Conservation (phyloP, 345 rosid genomes). For the Gossypium sturtianum region DNA sequence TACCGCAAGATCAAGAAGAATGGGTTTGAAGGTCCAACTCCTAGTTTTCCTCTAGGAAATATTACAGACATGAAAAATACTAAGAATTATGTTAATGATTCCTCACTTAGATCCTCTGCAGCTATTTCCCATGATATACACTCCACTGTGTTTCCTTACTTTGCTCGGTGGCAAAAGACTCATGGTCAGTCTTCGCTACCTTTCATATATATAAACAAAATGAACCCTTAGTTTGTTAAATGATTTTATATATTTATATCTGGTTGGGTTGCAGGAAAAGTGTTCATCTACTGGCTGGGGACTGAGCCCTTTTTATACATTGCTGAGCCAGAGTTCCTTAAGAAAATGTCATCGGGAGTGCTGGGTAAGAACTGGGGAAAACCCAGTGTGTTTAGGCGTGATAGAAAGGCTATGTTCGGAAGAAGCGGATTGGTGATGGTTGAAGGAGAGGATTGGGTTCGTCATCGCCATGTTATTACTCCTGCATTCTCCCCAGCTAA, state of each 20-base stretch:
- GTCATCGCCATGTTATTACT: conserved; percentile 78
- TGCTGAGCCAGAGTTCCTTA: conserved; percentile 91
- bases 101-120: conserved; percentile 18
- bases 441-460: conserved; percentile 91
- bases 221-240: background rate
- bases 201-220: background rate
- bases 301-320: conserved; percentile 86
- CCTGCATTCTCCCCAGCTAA: conserved; percentile 79
- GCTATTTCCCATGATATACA: conserved; percentile 71
- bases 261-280: conserved; percentile 57
- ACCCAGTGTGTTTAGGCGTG: conserved; percentile 69
- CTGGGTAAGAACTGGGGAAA: conserved; percentile 96
- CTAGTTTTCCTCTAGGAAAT: conserved; percentile 79
- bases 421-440: conserved; percentile 72
- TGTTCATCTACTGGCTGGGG: conserved; percentile 89
- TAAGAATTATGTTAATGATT: conserved; percentile 9
- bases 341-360: conserved; percentile 65
- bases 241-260: background rate
- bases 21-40: conserved; percentile 78
- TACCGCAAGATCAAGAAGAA: conserved; percentile 48
- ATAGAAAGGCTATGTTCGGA: conserved; percentile 91
- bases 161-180: conserved; percentile 66
- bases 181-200: conserved; percentile 36
- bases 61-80: conserved; percentile 46
- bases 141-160: conserved; percentile 73